phyloP scores from a whole-genome alignment of 2,329 filamentous ascomycete genomes.

The Drechslera avenae region DNA sequence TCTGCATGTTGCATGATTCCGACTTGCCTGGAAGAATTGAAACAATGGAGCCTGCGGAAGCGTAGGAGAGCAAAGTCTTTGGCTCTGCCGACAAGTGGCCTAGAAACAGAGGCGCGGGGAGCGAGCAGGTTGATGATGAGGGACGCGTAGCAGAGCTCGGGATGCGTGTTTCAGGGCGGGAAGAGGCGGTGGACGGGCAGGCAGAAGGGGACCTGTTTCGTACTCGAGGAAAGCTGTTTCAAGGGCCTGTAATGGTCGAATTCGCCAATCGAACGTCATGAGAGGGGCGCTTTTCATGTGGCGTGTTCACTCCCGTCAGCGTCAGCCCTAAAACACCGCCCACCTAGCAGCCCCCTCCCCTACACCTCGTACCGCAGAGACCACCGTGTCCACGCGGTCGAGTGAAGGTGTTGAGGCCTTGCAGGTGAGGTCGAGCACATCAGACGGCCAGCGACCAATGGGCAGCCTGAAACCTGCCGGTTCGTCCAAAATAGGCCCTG shows the following conservation, averaged over 20 bases:
- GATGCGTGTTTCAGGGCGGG: constrained; percentile 19
- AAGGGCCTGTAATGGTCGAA: constrained; percentile 8
- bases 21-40: not conserved
- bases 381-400: constrained; percentile 6
- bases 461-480: constrained; percentile 9
- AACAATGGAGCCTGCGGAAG: not conserved
- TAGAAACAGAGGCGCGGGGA: constrained; percentile 6
- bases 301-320: constrained; percentile 23
- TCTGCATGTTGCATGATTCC: constrained; percentile 2
- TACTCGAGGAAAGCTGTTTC: constrained; percentile 7
- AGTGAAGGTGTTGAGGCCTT: not conserved
- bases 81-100: not conserved
- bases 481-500: constrained; percentile 13
- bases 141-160: constrained; percentile 17
- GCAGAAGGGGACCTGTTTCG: constrained; percentile 31
- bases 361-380: constrained; percentile 2
- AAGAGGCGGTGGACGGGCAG: constrained; percentile 2
- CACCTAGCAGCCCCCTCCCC: constrained; percentile 11
- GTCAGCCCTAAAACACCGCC: constrained; percentile 23
- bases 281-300: constrained; percentile 15
- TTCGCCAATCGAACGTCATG: constrained; percentile 25
- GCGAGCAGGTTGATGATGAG: constrained; percentile 14
- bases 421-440: not conserved
- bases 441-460: constrained; percentile 9
- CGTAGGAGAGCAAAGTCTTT: not conserved